Percentiles rank a stretch among this genome's conserved stretches.
These are phyloP conservation scores for Poronia punctata DNA, from an alignment of 495 filamentous ascomycete species.

Conservation along the genomic window DNA sequence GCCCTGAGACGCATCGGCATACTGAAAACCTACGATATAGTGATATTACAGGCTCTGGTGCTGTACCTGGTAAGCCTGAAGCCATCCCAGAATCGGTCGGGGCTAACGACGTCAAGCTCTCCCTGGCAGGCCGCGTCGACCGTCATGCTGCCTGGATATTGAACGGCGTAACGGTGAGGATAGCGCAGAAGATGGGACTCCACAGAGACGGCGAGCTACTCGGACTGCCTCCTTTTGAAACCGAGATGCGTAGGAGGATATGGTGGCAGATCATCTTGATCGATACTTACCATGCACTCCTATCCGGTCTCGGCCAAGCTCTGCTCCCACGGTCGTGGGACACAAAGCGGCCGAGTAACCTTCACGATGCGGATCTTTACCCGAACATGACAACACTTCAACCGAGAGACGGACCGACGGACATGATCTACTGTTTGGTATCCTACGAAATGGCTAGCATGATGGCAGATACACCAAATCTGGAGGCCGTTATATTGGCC, in stretches of 20 bases:
- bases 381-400: slow-evolving; percentile 48
- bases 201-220: slow-evolving; percentile 64
- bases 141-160: slow-evolving; percentile 45
- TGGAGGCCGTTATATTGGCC: slow-evolving; percentile 38
- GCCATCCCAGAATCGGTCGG: too few relatives aligned
- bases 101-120: slow-evolving; percentile 33
- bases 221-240: slow-evolving; percentile 56
- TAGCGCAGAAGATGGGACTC: slow-evolving; percentile 68
- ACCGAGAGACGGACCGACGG: slow-evolving; percentile 52
- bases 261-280: slow-evolving; percentile 72
- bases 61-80: slow-evolving; percentile 48
- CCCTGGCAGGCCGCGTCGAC: slow-evolving; percentile 45
- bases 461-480: slow-evolving; percentile 35
- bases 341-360: slow-evolving; percentile 45
- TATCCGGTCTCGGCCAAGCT: slow-evolving; percentile 58
- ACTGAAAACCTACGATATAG: slow-evolving; percentile 44
- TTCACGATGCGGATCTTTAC: slow-evolving; percentile 53
- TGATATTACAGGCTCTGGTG: slow-evolving; percentile 46
- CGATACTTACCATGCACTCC: slow-evolving; percentile 50
- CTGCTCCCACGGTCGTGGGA: slow-evolving; percentile 40
- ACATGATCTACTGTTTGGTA: slow-evolving; percentile 62
- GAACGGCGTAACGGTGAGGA: slow-evolving; percentile 51
- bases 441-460: slow-evolving; percentile 44
- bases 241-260: slow-evolving; percentile 60
- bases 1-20: slow-evolving; percentile 44